Evolutionary conservation across 2,329 filamentous ascomycete genomes (phyloP).

Genomic region (Thelonectria olida): DNA sequence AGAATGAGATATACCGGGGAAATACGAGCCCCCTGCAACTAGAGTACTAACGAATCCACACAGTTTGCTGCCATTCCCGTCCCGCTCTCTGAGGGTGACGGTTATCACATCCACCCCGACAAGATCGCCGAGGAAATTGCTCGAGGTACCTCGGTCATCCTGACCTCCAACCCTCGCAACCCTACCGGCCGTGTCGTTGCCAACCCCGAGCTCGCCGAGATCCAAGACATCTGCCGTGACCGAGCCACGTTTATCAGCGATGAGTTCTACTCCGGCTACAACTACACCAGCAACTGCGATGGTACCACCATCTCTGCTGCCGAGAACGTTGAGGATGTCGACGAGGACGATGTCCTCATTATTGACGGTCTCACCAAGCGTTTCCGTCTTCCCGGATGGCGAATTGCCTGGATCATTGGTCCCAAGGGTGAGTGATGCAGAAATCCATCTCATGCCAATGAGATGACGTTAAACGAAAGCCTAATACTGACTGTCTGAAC

Average conservation of each 20-base stretch:
- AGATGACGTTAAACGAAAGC: background rate
- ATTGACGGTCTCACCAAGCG: slow-evolving; percentile 97
- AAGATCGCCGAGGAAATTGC: slow-evolving; percentile 93
- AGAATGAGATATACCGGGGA: background rate
- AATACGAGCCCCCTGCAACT: background rate
- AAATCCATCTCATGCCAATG: background rate
- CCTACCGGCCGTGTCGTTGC: slow-evolving; percentile 89
- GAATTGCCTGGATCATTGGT: slow-evolving; percentile 94
- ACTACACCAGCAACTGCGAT: slow-evolving; percentile 93
- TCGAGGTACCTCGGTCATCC: slow-evolving; percentile 84
- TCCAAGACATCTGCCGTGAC: slow-evolving; percentile 92
- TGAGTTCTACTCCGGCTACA: slow-evolving; percentile 97
- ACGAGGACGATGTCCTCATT: slow-evolving; percentile 90
- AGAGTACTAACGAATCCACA: slow-evolving; percentile 16
- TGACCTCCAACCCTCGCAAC: slow-evolving; percentile 96
- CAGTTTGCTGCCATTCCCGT: slow-evolving; percentile 88
- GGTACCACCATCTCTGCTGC: slow-evolving; percentile 89
- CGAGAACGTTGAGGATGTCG: slow-evolving; percentile 88
- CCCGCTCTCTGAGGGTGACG: slow-evolving; percentile 83
- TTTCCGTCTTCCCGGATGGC: slow-evolving; percentile 95
- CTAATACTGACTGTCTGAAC: slow-evolving; percentile 18
- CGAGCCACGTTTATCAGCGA: slow-evolving; percentile 93
- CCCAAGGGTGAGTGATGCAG: slow-evolving; percentile 68
- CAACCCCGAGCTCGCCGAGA: slow-evolving; percentile 86
- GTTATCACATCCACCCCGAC: slow-evolving; percentile 92